Evolutionary conservation across 192 early-diverging fungal genomes (phyloP), one percentile per base, ranked within the genome.

Genomic region (Mortierella hygrophila): DNA sequence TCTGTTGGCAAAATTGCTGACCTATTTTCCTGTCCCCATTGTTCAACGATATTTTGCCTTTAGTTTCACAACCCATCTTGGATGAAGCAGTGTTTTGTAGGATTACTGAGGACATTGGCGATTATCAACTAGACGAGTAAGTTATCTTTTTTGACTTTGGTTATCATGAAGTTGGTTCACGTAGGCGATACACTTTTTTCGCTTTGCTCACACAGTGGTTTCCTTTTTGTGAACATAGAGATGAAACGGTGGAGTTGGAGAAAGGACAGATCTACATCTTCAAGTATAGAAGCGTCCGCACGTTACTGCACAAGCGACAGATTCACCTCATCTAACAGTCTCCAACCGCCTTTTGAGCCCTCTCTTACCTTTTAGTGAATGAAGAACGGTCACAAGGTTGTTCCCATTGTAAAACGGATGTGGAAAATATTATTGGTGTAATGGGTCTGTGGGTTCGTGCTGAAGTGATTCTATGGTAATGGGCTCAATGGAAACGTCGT

Each of bases 11-110:
- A 21, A 20, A 52, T 52, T 21, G 18, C 49, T 52, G 49, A 52
- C 18, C 49, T 52, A 4, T 52, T 20, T 21, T 20, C 18, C 49
- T 52, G 18, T 18, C 18, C 18, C 18, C 49, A 21, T 21, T 52
- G 18, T 15, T 29, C 42, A 11, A 55, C 29, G 52, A 18, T 37
- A 49, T 40, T 35, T n/a, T 6, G 35, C 1, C 68, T 77, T 11
- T 76, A 91, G 91, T 92, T 13, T 81, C 83, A 29, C 74, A 79
- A 23, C 93, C 94, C 0, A 88, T 92, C 41, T 74, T 94, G 37
- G 90, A 94, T 42, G 89, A 92, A 69, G 92, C 94, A 11, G 93
- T 95, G 0, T 91, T 95, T 80, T 91, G 90, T 52, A 85, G 92
- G 13, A 87, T 92, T 6, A 42, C 88, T 26, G 83, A 88, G 32